Percentiles rank a stretch among this genome's conserved stretches.
phyloP scores from a whole-genome alignment of 306 rosid genomes.

The Echinosophora koreensis region DNA sequence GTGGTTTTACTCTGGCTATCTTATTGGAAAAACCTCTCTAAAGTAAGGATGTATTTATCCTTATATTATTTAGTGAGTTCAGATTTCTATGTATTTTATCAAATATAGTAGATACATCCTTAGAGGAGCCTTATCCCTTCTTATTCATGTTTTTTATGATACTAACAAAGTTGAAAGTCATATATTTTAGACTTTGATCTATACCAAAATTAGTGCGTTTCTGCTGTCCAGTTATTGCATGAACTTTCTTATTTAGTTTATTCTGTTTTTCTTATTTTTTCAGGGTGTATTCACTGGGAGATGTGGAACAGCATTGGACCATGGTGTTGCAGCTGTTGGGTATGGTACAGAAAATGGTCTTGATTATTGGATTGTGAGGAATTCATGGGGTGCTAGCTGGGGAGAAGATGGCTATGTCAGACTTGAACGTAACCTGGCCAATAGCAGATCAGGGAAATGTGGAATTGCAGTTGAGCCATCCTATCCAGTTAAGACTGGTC shows the following conservation, averaged over 20 bases:
- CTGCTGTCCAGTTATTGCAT: not conserved
- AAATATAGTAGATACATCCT: no score
- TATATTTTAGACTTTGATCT: not conserved
- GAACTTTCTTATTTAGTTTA: not conserved
- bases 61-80: no score
- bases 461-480: conserved; percentile 94
- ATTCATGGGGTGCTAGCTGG: conserved; percentile 92
- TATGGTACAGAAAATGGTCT: conserved; percentile 73
- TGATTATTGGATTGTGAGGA: conserved; percentile 92
- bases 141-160: not conserved
- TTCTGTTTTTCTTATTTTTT: conserved; percentile 11
- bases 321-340: conserved; percentile 90
- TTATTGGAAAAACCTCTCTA: no score
- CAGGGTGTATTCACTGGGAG: conserved; percentile 85
- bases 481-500: conserved; percentile 78
- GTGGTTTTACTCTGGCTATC: no score
- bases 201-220: not conserved
- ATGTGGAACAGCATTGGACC: conserved; percentile 89
- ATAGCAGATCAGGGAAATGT: conserved; percentile 69
- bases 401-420: conserved; percentile 85
- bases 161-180: not conserved
- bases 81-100: no score
- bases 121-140: no score
- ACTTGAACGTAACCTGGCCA: conserved; percentile 72
- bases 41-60: no score